phyloP scores from a whole-genome alignment of 2,329 filamentous ascomycete genomes.

The Aspergillus novoparasiticus region DNA sequence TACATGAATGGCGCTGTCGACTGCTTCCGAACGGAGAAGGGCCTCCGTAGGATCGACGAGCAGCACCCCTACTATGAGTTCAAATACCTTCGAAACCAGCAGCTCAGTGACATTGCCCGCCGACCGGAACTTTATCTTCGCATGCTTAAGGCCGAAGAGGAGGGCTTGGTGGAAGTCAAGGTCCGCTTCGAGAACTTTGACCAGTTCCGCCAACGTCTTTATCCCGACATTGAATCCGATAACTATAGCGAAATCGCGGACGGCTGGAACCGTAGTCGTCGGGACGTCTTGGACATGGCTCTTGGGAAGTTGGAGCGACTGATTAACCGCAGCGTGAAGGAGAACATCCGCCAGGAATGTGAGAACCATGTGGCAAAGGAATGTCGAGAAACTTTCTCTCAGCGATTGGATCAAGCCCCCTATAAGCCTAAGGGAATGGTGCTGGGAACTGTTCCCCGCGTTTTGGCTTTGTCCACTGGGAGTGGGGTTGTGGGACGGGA shows the following conservation, averaged over 20 bases:
- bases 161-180: conserved; percentile 85
- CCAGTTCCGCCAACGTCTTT: conserved; percentile 74
- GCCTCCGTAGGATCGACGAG: conserved; percentile 88
- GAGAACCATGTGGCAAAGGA: conserved; percentile 88
- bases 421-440: conserved; percentile 94
- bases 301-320: conserved; percentile 79
- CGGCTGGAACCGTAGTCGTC: conserved; percentile 87
- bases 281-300: conserved; percentile 79
- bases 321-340: conserved; percentile 90
- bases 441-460: conserved; percentile 82
- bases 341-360: conserved; percentile 88
- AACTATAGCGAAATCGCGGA: conserved; percentile 94
- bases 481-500: conserved; percentile 74
- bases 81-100: conserved; percentile 92
- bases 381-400: conserved; percentile 85
- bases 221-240: conserved; percentile 85
- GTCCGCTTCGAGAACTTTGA: conserved; percentile 75
- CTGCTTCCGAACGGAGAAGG: conserved; percentile 90
- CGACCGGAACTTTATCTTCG: conserved; percentile 89
- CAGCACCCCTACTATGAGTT: conserved; percentile 96
- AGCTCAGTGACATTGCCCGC: conserved; percentile 75
- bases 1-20: conserved; percentile 84
- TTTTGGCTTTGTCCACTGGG: conserved; percentile 85
- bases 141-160: conserved; percentile 96
- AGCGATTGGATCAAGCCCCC: conserved; percentile 90